Evolutionary conservation across 257 asterid species (phyloP).

Genomic region (Oldenlandia corymbosa): DNA sequence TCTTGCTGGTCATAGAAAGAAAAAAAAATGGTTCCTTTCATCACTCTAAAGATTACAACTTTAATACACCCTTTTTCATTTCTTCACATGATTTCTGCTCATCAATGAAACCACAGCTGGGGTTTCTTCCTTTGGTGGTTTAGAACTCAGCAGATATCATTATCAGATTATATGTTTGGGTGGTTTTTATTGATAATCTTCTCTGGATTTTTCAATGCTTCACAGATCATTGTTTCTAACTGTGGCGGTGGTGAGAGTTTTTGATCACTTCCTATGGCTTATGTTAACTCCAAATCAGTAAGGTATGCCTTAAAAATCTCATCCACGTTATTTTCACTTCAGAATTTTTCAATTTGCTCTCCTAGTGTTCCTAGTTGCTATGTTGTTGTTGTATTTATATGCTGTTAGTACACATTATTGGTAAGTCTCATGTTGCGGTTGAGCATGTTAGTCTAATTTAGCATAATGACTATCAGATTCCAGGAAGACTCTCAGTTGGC

Average conservation of each 20-base stretch:
- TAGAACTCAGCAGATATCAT: constrained; percentile 24
- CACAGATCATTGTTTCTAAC: constrained; percentile 30
- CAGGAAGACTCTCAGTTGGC: constrained; percentile 51
- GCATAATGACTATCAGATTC: constrained; percentile 43
- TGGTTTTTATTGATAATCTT: constrained; percentile 10
- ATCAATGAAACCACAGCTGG: constrained; percentile 33
- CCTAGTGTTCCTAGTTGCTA: neutral
- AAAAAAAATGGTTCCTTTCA: constrained; percentile 16
- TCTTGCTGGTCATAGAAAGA: constrained; percentile 23
- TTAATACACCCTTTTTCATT: constrained; percentile 25
- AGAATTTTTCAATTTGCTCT: neutral
- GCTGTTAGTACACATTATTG: neutral
- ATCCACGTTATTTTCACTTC: neutral
- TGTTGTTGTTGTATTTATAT: neutral
- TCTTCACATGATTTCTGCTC: constrained; percentile 61
- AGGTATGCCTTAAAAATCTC: constrained; percentile 40
- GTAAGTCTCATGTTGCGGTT: neutral
- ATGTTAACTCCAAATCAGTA: constrained; percentile 58
- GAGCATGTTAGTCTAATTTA: neutral
- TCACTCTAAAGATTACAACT: constrained; percentile 25
- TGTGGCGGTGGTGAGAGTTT: constrained; percentile 16
- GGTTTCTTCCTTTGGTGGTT: constrained; percentile 30
- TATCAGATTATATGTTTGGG: constrained; percentile 20
- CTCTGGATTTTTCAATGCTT: constrained; percentile 23
- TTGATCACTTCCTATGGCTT: constrained; percentile 52